Percentiles rank a stretch among this genome's conserved stretches.
Conservation (phyloP, 768 basidiomycete genomes). For the Leccinellum luteum region DNA sequence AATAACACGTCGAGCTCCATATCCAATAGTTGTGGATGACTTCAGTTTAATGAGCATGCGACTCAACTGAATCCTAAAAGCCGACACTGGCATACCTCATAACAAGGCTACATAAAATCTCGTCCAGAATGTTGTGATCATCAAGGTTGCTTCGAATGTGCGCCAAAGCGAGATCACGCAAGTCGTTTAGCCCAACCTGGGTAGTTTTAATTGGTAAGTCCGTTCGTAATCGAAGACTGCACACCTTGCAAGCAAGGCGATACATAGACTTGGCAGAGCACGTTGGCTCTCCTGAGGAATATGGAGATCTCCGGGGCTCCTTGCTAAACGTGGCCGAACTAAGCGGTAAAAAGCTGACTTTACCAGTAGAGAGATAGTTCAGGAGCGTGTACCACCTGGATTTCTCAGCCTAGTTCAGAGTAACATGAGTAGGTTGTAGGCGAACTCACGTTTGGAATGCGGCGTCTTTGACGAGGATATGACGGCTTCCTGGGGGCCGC, state of each 20-base stretch:
- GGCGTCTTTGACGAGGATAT: slow-evolving; percentile 24
- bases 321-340: slow-evolving; percentile 13
- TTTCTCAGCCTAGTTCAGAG: background rate
- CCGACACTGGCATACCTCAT: slow-evolving; percentile 19
- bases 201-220: background rate
- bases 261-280: slow-evolving; percentile 48
- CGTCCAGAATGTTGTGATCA: slow-evolving; percentile 23
- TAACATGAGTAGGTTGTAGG: background rate
- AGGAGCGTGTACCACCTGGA: slow-evolving; percentile 38
- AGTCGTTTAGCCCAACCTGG: slow-evolving; percentile 20
- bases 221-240: background rate
- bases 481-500: slow-evolving; percentile 5
- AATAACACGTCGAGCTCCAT: slow-evolving; percentile 26
- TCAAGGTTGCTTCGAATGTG: slow-evolving; percentile 17
- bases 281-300: background rate
- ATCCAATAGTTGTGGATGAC: slow-evolving; percentile 17
- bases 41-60: background rate
- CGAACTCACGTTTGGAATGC: slow-evolving; percentile 25
- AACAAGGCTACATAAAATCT: slow-evolving; percentile 19
- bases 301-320: background rate
- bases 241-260: slow-evolving; percentile 39
- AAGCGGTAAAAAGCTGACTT: slow-evolving; percentile 33
- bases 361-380: slow-evolving; percentile 39
- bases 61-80: background rate
- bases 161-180: slow-evolving; percentile 18